Percentiles rank a stretch among this genome's conserved stretches.
Conservation (phyloP, 2,329 filamentous ascomycete genomes). For the Colletotrichum sp. region DNA sequence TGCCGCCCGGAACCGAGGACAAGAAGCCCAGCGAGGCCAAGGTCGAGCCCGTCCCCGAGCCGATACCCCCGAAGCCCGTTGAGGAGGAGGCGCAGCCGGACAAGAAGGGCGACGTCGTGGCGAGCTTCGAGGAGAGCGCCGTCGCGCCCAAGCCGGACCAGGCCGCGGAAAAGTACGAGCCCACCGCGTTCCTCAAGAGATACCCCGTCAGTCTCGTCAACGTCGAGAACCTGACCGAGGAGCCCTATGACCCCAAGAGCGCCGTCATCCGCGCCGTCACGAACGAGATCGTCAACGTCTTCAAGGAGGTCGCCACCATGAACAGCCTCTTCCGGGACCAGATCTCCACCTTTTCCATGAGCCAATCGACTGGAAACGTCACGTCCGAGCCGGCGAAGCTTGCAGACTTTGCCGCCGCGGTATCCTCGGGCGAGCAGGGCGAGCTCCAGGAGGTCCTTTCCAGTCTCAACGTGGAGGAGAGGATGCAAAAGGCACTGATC, state of each 20-base stretch:
- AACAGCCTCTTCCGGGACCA: slow-evolving; percentile 97
- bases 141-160: slow-evolving; percentile 64
- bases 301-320: slow-evolving; percentile 93
- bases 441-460: slow-evolving; percentile 93
- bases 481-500: slow-evolving; percentile 88
- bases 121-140: slow-evolving; percentile 89
- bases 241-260: slow-evolving; percentile 89
- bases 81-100: slow-evolving; percentile 63
- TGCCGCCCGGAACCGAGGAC: slow-evolving; percentile 68
- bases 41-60: slow-evolving; percentile 58
- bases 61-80: slow-evolving; percentile 57
- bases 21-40: slow-evolving; percentile 58
- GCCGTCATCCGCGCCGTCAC: slow-evolving; percentile 89
- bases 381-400: slow-evolving; percentile 94
- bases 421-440: slow-evolving; percentile 89
- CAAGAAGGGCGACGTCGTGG: slow-evolving; percentile 91
- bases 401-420: slow-evolving; percentile 95
- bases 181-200: slow-evolving; percentile 88
- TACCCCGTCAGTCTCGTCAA: slow-evolving; percentile 94
- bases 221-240: slow-evolving; percentile 89
- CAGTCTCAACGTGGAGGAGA: slow-evolving; percentile 88
- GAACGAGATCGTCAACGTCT: slow-evolving; percentile 98
- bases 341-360: slow-evolving; percentile 96
- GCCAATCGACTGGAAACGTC: slow-evolving; percentile 92
- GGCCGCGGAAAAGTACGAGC: slow-evolving; percentile 71